Evolutionary conservation across 2,329 filamentous ascomycete genomes (phyloP).

Genomic region (Penicillium sclerotigenum): DNA sequence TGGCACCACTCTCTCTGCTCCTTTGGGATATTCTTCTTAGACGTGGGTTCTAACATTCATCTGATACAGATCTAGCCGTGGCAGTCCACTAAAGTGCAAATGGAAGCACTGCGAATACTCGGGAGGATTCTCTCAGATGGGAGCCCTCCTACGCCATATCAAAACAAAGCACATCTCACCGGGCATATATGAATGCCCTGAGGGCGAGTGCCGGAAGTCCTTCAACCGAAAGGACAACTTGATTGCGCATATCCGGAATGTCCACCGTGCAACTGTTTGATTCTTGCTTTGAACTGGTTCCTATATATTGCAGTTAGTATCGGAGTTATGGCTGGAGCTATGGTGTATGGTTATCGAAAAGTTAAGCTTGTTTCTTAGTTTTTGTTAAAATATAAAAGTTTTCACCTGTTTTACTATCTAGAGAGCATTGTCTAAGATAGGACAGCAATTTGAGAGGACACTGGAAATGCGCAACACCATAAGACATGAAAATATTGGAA

Average conservation of each 20-base stretch:
- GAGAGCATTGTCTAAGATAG: not conserved
- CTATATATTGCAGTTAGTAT: not conserved
- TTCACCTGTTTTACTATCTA: not conserved
- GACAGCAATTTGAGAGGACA: not conserved
- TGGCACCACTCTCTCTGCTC: not conserved
- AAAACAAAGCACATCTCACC: conserved; percentile 2
- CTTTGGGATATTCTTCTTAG: not conserved
- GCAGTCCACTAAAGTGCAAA: not conserved
- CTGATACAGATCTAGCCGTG: not conserved
- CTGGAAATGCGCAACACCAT: too few species aligned
- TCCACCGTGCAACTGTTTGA: not conserved
- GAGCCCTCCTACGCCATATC: not conserved
- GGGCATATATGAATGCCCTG: not conserved
- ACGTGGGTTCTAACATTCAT: not conserved
- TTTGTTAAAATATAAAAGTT: not conserved
- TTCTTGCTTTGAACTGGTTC: not conserved
- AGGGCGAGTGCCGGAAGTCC: not conserved
- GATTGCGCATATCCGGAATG: conserved; percentile 2
- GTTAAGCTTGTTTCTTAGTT: not conserved
- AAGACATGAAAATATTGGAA: too few species aligned
- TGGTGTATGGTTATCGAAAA: not conserved
- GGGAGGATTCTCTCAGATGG: not conserved
- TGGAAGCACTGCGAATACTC: conserved; percentile 3
- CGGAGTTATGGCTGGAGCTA: not conserved
- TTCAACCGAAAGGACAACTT: conserved; percentile 6